phyloP scores from a whole-genome alignment of 495 filamentous ascomycete species.

The Extremus antarcticus region DNA sequence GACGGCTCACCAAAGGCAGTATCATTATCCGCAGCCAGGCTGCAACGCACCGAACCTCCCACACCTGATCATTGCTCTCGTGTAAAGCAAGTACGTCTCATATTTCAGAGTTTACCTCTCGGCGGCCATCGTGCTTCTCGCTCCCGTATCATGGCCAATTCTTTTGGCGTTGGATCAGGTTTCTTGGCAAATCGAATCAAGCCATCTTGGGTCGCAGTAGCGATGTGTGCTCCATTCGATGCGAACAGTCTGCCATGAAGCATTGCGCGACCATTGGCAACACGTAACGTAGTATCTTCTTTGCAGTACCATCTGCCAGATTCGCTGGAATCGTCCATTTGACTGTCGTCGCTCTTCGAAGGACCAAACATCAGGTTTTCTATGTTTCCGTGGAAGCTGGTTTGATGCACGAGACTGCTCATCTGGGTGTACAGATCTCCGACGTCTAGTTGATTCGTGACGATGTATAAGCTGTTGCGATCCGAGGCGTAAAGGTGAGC shows the following conservation, averaged over 20 bases:
- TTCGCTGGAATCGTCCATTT: slow-evolving; percentile 32
- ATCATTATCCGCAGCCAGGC: no score
- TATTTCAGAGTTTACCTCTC: slow-evolving; percentile 5
- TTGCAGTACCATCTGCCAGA: slow-evolving; percentile 56
- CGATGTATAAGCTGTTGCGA: slow-evolving; percentile 55
- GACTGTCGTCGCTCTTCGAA: slow-evolving; percentile 3
- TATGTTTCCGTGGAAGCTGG: slow-evolving; percentile 46
- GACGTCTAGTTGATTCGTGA: slow-evolving; percentile 48
- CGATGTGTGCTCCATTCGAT: slow-evolving; percentile 37
- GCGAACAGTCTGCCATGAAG: slow-evolving; percentile 57
- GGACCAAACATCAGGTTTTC: slow-evolving; percentile 24
- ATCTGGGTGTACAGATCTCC: slow-evolving; percentile 41
- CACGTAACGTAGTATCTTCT: slow-evolving; percentile 49
- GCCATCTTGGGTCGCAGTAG: slow-evolving; percentile 23
- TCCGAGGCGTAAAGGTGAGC: slow-evolving; percentile 59
- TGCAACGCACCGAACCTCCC: no score
- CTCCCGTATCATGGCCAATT: not conserved
- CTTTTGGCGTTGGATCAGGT: not conserved
- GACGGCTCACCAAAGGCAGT: no score
- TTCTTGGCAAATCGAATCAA: slow-evolving; percentile 15
- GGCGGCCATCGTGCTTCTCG: slow-evolving; percentile 15
- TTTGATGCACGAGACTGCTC: slow-evolving; percentile 50
- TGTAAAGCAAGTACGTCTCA: not conserved
- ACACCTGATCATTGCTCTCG: not conserved
- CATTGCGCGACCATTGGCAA: slow-evolving; percentile 45